phyloP scores from a whole-genome alignment of 257 asterid species.

The Rhazya stricta region DNA sequence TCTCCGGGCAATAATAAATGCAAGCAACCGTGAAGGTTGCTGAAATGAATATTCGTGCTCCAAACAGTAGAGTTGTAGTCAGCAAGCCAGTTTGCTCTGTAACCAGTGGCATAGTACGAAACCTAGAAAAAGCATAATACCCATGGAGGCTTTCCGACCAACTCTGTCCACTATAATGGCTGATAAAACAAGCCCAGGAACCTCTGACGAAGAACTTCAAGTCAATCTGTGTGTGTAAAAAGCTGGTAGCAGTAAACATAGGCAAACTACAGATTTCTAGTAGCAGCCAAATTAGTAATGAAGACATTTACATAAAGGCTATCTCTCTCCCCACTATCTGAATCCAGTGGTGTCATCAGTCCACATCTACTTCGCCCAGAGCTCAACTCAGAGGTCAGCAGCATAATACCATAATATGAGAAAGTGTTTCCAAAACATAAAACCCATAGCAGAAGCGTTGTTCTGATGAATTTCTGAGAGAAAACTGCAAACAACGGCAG shows the following conservation, averaged over 20 bases:
- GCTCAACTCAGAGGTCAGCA: constrained; percentile 74
- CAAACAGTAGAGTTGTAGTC: constrained; percentile 55
- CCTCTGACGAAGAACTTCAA: constrained; percentile 43
- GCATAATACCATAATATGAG: constrained; percentile 69
- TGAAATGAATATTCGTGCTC: constrained; percentile 63
- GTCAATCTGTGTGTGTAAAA: background rate
- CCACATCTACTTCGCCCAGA: constrained; percentile 37
- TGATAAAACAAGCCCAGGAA: constrained; percentile 60
- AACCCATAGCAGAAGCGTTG: constrained; percentile 66
- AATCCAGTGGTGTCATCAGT: constrained; percentile 16
- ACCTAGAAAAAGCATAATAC: constrained; percentile 49
- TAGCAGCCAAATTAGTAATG: constrained; percentile 76
- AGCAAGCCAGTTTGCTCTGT: constrained; percentile 40
- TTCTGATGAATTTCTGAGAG: constrained; percentile 56
- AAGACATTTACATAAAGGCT: constrained; percentile 53
- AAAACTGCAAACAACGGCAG: constrained; percentile 45
- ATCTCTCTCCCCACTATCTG: constrained; percentile 34
- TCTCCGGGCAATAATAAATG: constrained; percentile 82
- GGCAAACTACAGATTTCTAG: background rate
- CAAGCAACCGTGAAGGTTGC: constrained; percentile 60
- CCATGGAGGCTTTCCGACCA: constrained; percentile 70
- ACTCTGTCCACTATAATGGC: constrained; percentile 63
- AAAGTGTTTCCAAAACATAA: constrained; percentile 68
- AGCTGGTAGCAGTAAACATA: constrained; percentile 8
- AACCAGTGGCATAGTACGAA: constrained; percentile 57